A percentile compares a stretch with the other conserved stretches of the same genome.
These are phyloP conservation scores for Zopfia rhizophila DNA, from an alignment of 2,329 filamentous ascomycete species.

Conservation along the genomic window DNA sequence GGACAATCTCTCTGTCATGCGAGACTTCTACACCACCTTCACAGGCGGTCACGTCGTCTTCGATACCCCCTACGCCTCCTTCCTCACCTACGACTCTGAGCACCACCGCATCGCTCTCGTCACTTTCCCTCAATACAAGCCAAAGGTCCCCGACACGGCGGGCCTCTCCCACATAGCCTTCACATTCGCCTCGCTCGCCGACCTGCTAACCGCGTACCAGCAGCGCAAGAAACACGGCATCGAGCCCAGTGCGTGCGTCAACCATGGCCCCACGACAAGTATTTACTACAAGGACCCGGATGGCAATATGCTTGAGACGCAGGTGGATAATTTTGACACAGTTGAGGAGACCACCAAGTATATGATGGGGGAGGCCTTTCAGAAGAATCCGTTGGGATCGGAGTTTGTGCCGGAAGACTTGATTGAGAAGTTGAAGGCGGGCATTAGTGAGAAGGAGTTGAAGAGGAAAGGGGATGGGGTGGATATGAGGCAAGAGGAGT, in stretches of 20 bases:
- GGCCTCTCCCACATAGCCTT: slow-evolving; percentile 58
- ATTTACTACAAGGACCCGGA: slow-evolving; percentile 64
- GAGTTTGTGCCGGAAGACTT: slow-evolving; percentile 60
- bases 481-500: too few relatives aligned
- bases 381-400: slow-evolving; percentile 56
- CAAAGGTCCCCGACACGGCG: slow-evolving; percentile 31
- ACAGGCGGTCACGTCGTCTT: slow-evolving; percentile 45
- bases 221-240: slow-evolving; percentile 51
- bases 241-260: slow-evolving; percentile 56
- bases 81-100: slow-evolving; percentile 60
- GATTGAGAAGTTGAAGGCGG: slow-evolving; percentile 36
- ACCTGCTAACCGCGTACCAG: slow-evolving; percentile 51
- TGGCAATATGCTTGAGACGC: slow-evolving; percentile 60
- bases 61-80: slow-evolving; percentile 42
- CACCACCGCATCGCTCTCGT: slow-evolving; percentile 61
- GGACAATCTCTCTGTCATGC: slow-evolving; percentile 45
- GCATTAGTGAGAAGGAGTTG: slow-evolving; percentile 32
- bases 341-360: slow-evolving; percentile 51
- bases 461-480: too few relatives aligned
- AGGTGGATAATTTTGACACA: slow-evolving; percentile 49
- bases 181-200: slow-evolving; percentile 48
- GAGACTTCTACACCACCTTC: slow-evolving; percentile 52
- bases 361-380: slow-evolving; percentile 52
- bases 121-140: slow-evolving; percentile 31
- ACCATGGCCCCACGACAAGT: slow-evolving; percentile 60